phyloP scores from a whole-genome alignment of 2,329 filamentous ascomycete species.

The Stagonosporopsis chrysanthemi region DNA sequence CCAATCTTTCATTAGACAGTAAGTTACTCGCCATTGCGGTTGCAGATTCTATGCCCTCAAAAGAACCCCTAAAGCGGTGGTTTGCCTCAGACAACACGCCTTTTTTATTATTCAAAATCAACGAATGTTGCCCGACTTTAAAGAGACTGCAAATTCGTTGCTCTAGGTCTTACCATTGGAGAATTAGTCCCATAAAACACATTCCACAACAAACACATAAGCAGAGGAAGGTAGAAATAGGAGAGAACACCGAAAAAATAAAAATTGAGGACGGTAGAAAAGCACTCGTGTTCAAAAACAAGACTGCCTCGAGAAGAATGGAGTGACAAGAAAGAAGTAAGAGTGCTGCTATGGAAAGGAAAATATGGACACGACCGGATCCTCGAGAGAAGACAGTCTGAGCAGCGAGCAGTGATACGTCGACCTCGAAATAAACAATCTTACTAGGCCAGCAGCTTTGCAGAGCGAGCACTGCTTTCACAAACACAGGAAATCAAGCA shows the following conservation, averaged over 20 bases:
- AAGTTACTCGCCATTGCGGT: background rate
- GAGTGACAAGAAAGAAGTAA: background rate
- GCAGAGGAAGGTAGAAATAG: background rate
- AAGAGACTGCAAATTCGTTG: too few relatives aligned
- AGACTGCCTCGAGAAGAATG: background rate
- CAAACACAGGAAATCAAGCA: background rate
- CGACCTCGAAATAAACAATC: background rate
- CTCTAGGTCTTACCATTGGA: too few relatives aligned
- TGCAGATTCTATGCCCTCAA: background rate
- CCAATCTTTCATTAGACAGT: background rate
- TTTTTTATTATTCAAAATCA: too few relatives aligned
- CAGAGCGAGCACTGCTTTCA: background rate
- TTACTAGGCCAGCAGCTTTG: background rate
- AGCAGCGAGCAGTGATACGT: background rate
- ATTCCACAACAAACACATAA: too few relatives aligned
- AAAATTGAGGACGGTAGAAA: background rate
- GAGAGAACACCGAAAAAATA: background rate
- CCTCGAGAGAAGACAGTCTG: background rate
- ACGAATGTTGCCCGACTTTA: too few relatives aligned
- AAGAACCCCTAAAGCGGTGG: too few relatives aligned
- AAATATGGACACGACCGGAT: background rate
- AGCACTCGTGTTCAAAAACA: background rate
- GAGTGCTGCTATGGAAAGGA: background rate
- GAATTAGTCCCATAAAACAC: too few relatives aligned
- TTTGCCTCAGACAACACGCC: too few relatives aligned